Evolutionary conservation across 2,329 filamentous ascomycete genomes (phyloP), one percentile per base, ranked within the genome.

Genomic region (Hymenotorrendiella dingleyae): DNA sequence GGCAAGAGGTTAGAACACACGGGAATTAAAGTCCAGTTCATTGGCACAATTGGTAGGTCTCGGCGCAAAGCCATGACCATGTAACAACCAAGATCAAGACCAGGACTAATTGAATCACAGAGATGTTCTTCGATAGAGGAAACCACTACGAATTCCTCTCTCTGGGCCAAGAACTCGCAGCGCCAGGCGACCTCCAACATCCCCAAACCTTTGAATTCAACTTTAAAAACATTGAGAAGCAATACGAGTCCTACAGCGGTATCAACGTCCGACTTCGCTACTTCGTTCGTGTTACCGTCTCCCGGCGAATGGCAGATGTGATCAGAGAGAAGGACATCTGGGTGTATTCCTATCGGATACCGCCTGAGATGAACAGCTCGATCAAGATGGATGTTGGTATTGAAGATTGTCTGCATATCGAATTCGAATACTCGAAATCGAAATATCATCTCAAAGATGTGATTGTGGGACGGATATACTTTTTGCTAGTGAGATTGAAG

Each of bases 351-450:
- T 98, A 98, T 74, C 83, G 90, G 65, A 91, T 97, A 72, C 91
- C 93, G 16, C 93, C 93, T 14, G 93, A 98, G 78, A 94, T 89
- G 67, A 98, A 97, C 73, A 90, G 82, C 68, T 89, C 86, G 55
- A 98, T 98, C 74, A 98, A 98, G 78, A 98, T 98, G 93, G 93
- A 98, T 64, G 93, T 98, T 46, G 93, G 93, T 45, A 98, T 98
- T 62, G 93, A 98, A 70, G 94, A 98, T 70, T 98, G 93, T 65
- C 73, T 98, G 56, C 93, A 98, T 69, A 98, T 98, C 55, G 93
- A 98, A 67, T 98, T 98, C 58, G 93, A 98, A 68, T 98, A 98
- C 71, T 94, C 86, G 67, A 98, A 98, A 74, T 93, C 84, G 65
- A 97, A 97, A 70, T 98, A 98, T 68, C 93, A 98, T 61, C 78